Base-by-base conservation (phyloP, 129 eudicot species). In the Flaveria trinervia region DNA sequence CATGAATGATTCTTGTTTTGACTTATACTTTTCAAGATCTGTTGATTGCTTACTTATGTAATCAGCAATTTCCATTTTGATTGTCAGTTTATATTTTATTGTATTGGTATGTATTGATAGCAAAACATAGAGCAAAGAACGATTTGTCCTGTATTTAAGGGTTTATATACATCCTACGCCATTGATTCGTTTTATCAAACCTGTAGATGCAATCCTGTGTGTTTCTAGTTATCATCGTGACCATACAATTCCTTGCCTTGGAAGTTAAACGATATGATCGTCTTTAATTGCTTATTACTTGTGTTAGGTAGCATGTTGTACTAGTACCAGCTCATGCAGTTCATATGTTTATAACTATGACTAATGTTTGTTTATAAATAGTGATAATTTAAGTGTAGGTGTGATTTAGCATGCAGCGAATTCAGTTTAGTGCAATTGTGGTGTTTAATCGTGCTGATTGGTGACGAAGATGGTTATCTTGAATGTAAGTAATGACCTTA, bases 21-120 rank as follows among this genome's bases (percentile, higher is more conserved):
- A 22, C 30, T 65, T 14, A 71, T 76, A 52, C 81, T 76, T 80
- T 76, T 81, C 75, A 82, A 71, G 57, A 68, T 77, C 22, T 81
- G 74, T 44, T 14, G 36, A 70, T 71, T 67, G 43, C 65, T 50
- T 65, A 56, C 52, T n/a, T 36, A 11, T 75, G 72, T 64, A 41
- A 69, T 71, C 72, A 48, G 50, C 56, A n/a, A 25, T 70, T 70
- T 76, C 8, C 7, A 59, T 17, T 70, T 66, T 74, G 65, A 39
- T 73, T 73, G 28, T 9, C 23, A 1, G 23, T 9, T 57, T 66
- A 26, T 9, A 51, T 20, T 12, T 14, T 16, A 7, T 30, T 65
- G 23, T 13, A 25, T 75, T 28, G 71, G 30, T 52, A 30, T 72
- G 65, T 72, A 43, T 73, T 73, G 43, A 52, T 65, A 76, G 54